Evolutionary conservation across 805 yeast genomes (phyloP).

Genomic region (Hyphopichia homilentoma): DNA sequence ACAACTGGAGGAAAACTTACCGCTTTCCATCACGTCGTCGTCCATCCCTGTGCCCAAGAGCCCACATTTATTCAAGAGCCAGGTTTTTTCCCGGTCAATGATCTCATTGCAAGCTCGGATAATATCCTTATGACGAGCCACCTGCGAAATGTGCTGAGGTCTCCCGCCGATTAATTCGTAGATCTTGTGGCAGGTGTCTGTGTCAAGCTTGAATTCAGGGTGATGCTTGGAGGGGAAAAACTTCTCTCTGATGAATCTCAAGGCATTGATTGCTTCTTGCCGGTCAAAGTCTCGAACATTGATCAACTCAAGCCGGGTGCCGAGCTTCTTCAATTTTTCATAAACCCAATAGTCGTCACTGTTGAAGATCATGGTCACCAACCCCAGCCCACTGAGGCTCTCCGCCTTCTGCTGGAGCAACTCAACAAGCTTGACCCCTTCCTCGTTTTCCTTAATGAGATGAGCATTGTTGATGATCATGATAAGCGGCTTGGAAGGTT

Average conservation of each 20-base stretch:
- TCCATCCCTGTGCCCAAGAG: constrained; percentile 76
- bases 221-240: constrained; percentile 27
- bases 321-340: constrained; percentile 65
- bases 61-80: constrained; percentile 84
- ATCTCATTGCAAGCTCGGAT: constrained; percentile 61
- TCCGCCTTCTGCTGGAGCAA: constrained; percentile 83
- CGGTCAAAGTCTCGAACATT: constrained; percentile 63
- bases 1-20: constrained; percentile 71
- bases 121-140: constrained; percentile 55
- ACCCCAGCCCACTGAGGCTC: constrained; percentile 65
- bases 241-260: constrained; percentile 46
- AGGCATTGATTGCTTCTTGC: constrained; percentile 50
- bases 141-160: constrained; percentile 76
- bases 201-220: constrained; percentile 34
- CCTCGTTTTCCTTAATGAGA: constrained; percentile 70
- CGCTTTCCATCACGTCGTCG: constrained; percentile 83
- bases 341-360: constrained; percentile 87
- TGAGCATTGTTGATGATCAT: constrained; percentile 73
- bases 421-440: constrained; percentile 67
- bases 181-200: constrained; percentile 46
- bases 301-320: constrained; percentile 71
- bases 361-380: constrained; percentile 68
- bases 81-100: constrained; percentile 76
- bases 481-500: constrained; percentile 60
- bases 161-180: constrained; percentile 78